Conservation (phyloP, 257 asterid species). For the Solanum stenotomum region DNA sequence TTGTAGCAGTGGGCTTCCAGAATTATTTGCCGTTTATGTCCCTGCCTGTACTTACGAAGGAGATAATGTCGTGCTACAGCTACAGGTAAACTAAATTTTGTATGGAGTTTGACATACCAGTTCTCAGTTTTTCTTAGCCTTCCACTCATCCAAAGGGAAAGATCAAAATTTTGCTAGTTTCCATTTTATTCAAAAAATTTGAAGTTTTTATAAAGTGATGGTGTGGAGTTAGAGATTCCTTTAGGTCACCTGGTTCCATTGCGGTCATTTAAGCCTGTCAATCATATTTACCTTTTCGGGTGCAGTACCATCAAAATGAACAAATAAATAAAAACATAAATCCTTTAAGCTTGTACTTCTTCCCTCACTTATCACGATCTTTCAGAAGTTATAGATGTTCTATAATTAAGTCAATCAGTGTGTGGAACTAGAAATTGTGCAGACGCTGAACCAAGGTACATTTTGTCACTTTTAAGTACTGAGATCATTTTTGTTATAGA, state of each 20-base stretch:
- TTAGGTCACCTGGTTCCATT: not conserved
- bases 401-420: not conserved
- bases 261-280: not conserved
- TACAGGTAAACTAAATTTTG: conserved; percentile 44
- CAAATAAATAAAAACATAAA: not conserved
- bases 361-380: not conserved
- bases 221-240: not conserved
- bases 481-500: not conserved
- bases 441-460: not conserved
- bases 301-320: not conserved
- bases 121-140: not conserved
- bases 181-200: not conserved
- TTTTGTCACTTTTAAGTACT: not conserved
- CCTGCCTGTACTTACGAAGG: conserved; percentile 99
- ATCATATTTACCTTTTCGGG: not conserved
- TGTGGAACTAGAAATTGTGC: not conserved
- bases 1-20: conserved; percentile 97
- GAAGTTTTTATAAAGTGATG: not conserved
- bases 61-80: conserved; percentile 73
- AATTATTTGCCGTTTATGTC: conserved; percentile 92
- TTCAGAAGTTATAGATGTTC: not conserved
- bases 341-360: not conserved
- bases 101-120: not conserved
- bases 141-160: not conserved
- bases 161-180: not conserved